Evolutionary conservation across 768 basidiomycete species (phyloP), one percentile per base, ranked within the genome.

Genomic region (Candolleomyces efflorescens): DNA sequence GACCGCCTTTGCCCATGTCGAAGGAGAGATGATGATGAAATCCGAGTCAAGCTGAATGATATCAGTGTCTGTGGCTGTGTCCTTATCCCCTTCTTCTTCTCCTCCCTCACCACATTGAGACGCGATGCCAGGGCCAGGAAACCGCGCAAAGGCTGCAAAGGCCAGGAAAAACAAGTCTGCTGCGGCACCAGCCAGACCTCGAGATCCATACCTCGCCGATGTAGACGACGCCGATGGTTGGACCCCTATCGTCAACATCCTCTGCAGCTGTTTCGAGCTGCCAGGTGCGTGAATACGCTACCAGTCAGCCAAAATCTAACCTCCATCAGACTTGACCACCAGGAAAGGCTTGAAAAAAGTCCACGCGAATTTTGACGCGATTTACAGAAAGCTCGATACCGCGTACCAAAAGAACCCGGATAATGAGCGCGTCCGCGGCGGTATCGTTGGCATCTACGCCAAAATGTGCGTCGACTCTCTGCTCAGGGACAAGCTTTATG

Each of bases 391-490:
- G 24, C 74, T 87, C 23, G 79, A 85, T 47, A 69, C 70, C n/a
- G 71, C 77, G 1, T 87, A 81, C 61, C 65, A 74, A 1, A 71
- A 68, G 13, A 72, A 81, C 60, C 39, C 58, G 1, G 68, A 69
- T 0, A 80, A 82, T 65, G 75, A 80, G 37, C 77, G 75, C 56
- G 70, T 87, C 17, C 68, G 71, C 49, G 85, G 83, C 0, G 84
- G 80, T 0, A 80, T 87, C 45, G 74, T 85, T 7, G 82, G 79
- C 7, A 82, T 89, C 49, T 86, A 80, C 60, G 78, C 84, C 15
- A 83, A 82, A 63, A 83, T 87, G 82, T 85, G 77, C 32, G 76
- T 74, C 0, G 86, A 87, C 65, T 74, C 82, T 2, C 72, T 87
- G 38, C 67, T 87, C 55, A 74, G 87, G 17, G 79, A 86, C 67